Evolutionary conservation across 2,329 filamentous ascomycete species (phyloP), one percentile per base, ranked within the genome.

Genomic region (Alternaria brassicicola): DNA sequence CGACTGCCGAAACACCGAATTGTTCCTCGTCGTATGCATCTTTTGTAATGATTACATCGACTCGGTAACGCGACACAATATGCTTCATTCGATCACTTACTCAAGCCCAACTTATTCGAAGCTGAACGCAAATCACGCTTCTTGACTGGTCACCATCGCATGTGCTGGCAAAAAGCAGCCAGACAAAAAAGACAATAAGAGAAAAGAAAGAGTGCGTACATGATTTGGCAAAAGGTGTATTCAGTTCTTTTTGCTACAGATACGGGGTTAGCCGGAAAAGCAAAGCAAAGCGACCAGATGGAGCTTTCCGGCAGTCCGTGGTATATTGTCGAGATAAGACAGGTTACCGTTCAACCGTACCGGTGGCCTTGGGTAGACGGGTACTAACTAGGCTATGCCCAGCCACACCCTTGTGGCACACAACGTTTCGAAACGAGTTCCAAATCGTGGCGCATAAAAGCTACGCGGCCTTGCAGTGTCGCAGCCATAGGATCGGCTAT

Each of bases 361-460:
- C 31, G 13, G n/a, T 0, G 28, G 43, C 17, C 21, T 35, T 33
- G 19, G 30, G 43, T 35, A 35, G 19, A 23, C 28, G 13, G 2
- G 15, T 2, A 33, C 30, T 19, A 48, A 33, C 30, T 19, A 48
- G 21, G n/a, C 17, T 21, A 23, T 26, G 58, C 61, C 56, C 30
- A 62, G 58, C 46, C 47, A 47, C 51, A 39, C 15, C 21, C 30
- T 9, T 45, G 61, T 64, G 59, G 61, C 61, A 56, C 38, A 42
- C 38, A 41, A 52, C 23, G 50, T 52, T 54, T 53, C 43, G 33
- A 52, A 39, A 55, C 56, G 38, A 35, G 19, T 23, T 28, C 21
- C 45, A 46, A 28, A 41, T n/a, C 50, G 48, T 66, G 59, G 58
- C 62, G 59, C 62, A 60, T 59, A 43, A 51, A 54, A 25, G 17